Conservation (phyloP, 139 green algal genomes). For the Dunaliella primolecta region DNA sequence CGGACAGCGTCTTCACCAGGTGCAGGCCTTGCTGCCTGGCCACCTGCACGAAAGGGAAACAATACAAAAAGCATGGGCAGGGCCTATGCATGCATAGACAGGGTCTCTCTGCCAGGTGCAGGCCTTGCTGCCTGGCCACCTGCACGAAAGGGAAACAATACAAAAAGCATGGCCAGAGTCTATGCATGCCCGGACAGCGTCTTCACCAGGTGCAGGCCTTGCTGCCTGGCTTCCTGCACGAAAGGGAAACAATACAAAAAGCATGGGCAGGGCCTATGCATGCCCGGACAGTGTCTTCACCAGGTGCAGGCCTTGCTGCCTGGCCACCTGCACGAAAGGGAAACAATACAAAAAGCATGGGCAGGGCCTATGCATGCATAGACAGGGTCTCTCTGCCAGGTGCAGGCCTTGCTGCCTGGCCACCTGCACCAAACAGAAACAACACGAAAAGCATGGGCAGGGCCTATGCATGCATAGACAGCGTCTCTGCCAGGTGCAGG, state of each 20-base stretch:
- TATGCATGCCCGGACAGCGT: too few relatives aligned
- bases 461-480: too few relatives aligned
- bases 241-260: neutral
- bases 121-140: neutral
- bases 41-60: neutral
- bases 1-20: slow-evolving; percentile 60
- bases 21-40: slow-evolving; percentile 59
- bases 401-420: neutral
- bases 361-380: neutral
- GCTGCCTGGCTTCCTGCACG: slow-evolving; percentile 47
- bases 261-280: too few relatives aligned
- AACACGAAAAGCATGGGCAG: too few relatives aligned
- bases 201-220: slow-evolving; percentile 86
- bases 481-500: too few relatives aligned
- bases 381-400: neutral
- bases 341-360: neutral
- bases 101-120: neutral
- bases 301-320: slow-evolving; percentile 68
- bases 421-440: too few relatives aligned
- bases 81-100: neutral
- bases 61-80: neutral
- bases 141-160: too few relatives aligned
- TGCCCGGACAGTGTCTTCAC: too few relatives aligned
- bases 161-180: too few relatives aligned
- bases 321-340: neutral